These are phyloP conservation scores for Pseudogymnoascus sp. DNA, from an alignment of 2,329 filamentous ascomycete genomes.

Conservation along the genomic window DNA sequence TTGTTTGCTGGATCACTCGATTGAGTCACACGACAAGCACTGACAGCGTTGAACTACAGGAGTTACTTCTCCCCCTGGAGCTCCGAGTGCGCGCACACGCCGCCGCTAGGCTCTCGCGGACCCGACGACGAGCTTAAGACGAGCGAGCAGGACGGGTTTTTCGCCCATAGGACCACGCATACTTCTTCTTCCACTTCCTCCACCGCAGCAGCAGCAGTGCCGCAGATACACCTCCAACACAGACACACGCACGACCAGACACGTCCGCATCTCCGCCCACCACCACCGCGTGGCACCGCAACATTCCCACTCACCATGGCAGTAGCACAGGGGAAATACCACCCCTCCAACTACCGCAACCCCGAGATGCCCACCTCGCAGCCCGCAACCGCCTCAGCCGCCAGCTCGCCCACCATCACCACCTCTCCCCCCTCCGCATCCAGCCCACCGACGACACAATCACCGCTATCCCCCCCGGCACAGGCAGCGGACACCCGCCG, in stretches of 20 bases:
- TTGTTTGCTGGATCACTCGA: not conserved
- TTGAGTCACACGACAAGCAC: not conserved
- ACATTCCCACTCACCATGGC: not conserved
- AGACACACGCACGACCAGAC: not conserved
- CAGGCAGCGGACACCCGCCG: not conserved
- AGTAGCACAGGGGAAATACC: constrained; percentile 2
- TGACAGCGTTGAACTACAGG: not conserved
- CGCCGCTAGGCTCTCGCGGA: not conserved
- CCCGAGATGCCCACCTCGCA: not conserved
- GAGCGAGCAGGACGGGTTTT: not conserved
- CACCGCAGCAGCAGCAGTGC: not conserved
- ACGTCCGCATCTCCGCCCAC: not conserved
- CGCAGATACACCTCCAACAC: not conserved
- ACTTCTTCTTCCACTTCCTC: not conserved
- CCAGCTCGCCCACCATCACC: not conserved
- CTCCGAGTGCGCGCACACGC: not conserved
- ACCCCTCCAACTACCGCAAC: not conserved
- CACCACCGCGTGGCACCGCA: not conserved
- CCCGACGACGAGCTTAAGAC: not conserved
- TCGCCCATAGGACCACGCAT: not conserved
- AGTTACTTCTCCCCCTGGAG: not conserved
- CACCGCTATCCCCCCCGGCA: not conserved
- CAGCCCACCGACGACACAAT: not conserved
- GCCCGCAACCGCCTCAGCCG: not conserved
- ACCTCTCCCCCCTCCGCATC: not conserved